Evolutionary conservation across 495 filamentous ascomycete genomes (phyloP).

Genomic region (Tuber indicum): DNA sequence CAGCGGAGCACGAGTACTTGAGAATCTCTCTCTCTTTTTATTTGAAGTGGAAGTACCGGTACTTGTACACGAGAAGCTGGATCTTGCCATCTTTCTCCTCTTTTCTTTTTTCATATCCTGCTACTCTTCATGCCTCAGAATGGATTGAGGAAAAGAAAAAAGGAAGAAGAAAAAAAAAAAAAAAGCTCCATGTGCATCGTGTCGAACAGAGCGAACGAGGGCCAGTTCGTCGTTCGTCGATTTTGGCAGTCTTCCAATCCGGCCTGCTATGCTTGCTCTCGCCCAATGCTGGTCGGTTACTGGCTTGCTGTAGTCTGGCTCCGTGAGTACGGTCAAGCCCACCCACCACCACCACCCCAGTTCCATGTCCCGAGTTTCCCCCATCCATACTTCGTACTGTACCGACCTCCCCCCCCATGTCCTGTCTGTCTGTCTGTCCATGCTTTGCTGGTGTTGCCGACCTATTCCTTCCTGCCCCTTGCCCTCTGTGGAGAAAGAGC

Average conservation of each 20-base stretch:
- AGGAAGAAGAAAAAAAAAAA: constrained; percentile 12
- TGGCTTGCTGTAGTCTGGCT: neutral
- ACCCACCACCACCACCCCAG: constrained; percentile 12
- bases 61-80: neutral
- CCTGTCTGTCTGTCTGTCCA: no score
- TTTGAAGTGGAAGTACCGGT: neutral
- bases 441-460: neutral
- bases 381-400: constrained; percentile 13
- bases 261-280: constrained; percentile 26
- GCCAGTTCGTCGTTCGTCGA: constrained; percentile 31
- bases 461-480: constrained; percentile 7
- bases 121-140: neutral
- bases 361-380: constrained; percentile 13
- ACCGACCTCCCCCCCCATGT: no score
- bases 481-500: constrained; percentile 22
- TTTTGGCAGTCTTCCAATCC: constrained; percentile 33
- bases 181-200: constrained; percentile 28
- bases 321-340: neutral
- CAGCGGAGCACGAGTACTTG: neutral
- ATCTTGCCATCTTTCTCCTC: neutral
- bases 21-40: neutral
- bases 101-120: neutral
- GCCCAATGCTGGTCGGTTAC: constrained; percentile 14
- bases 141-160: constrained; percentile 10
- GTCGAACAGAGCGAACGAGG: constrained; percentile 12